Conservation (phyloP, 1,284 basidiomycete species). For the Ganoderma multipileum region DNA sequence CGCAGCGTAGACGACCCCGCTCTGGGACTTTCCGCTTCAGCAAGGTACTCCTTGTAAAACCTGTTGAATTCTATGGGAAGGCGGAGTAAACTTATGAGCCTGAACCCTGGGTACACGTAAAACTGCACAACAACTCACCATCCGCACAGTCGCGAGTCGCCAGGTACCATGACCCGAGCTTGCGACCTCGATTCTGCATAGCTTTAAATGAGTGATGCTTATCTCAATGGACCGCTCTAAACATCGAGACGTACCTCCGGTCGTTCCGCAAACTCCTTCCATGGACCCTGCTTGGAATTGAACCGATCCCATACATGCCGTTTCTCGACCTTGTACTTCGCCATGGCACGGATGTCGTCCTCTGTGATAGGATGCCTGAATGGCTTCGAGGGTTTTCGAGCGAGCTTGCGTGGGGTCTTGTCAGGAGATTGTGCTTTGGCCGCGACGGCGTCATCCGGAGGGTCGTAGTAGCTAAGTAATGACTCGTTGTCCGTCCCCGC, state of each 20-base stretch:
- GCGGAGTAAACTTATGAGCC: not conserved
- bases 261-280: conserved; percentile 21
- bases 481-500: not conserved
- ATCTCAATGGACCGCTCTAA: not conserved
- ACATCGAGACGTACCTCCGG: conserved; percentile 13
- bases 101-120: not conserved
- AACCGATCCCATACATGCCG: not conserved
- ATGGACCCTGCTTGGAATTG: conserved; percentile 4
- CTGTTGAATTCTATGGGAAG: not conserved
- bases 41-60: not conserved
- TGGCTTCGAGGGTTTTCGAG: not conserved
- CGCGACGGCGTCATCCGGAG: not conserved
- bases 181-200: not conserved
- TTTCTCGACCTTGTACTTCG: conserved; percentile 18
- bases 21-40: not conserved
- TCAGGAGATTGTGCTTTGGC: not conserved
- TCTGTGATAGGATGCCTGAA: conserved; percentile 12
- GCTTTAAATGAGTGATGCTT: not conserved
- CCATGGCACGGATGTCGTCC: conserved; percentile 18
- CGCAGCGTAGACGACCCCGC: not conserved
- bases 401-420: not conserved
- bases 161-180: not conserved
- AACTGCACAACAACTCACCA: not conserved
- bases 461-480: not conserved
- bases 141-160: not conserved